Conservation (phyloP, 1,284 basidiomycete species). For the Melampsora abietis-canadensis region DNA sequence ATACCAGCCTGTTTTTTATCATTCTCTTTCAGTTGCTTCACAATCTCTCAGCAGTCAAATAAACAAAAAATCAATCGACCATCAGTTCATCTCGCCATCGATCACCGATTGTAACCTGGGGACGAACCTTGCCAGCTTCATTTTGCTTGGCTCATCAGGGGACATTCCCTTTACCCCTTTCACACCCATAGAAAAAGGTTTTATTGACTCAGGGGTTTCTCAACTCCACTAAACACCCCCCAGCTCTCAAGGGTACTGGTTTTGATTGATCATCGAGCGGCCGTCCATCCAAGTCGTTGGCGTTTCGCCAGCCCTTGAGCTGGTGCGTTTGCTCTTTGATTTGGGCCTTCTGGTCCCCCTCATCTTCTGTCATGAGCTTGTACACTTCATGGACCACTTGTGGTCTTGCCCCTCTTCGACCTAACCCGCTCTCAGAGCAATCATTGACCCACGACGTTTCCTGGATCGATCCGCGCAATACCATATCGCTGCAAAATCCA, state of each 20-base stretch:
- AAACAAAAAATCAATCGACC: no score
- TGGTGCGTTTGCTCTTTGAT: conserved; percentile 32
- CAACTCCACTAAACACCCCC: neutral
- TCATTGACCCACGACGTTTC: neutral
- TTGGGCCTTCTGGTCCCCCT: neutral
- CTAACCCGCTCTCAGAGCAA: neutral
- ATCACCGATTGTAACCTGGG: no score
- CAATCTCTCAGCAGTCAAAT: no score
- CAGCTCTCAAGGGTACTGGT: neutral
- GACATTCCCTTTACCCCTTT: neutral
- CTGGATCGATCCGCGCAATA: conserved; percentile 3
- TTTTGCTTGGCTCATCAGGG: no score
- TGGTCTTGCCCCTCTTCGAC: conserved; percentile 11
- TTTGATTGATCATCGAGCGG: conserved; percentile 24
- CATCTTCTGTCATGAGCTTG: conserved; percentile 11
- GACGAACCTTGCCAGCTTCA: no score
- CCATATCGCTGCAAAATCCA: conserved; percentile 10
- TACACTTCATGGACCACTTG: conserved; percentile 17
- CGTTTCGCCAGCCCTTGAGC: conserved; percentile 29
- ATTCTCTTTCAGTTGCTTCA: no score
- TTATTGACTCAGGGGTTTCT: neutral
- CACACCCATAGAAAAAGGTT: neutral
- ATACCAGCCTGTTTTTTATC: neutral
- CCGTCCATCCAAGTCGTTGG: conserved; percentile 29
- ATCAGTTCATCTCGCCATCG: no score